Evolutionary conservation across 108 stramenopile species (phyloP).

Genomic region (Pseudonitzschia delicatissima): DNA sequence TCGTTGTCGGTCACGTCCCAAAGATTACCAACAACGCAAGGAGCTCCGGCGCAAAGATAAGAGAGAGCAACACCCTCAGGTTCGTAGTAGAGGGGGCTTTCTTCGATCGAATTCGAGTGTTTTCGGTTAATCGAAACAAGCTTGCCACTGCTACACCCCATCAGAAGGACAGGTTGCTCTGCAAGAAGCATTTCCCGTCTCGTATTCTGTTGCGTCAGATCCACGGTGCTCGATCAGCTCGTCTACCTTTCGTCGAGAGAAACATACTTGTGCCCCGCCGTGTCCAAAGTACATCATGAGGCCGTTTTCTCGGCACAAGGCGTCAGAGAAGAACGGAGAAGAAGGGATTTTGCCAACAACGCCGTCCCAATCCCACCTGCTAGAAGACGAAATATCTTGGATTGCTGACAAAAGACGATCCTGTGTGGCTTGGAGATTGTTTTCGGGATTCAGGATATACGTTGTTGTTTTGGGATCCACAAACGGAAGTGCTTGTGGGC

Average conservation of each 20-base stretch:
- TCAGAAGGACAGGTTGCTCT: conserved; percentile 75
- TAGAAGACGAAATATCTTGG: conserved; percentile 25
- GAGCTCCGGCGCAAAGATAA: conserved; percentile 88
- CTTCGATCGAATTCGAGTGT: conserved; percentile 20
- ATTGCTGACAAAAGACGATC: conserved; percentile 70
- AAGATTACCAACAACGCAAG: conserved; percentile 95
- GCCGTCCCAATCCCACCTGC: conserved; percentile 74
- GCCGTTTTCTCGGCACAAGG: conserved; percentile 49
- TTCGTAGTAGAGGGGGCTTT: conserved; percentile 71
- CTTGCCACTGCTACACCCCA: conserved; percentile 96
- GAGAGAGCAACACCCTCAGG: conserved; percentile 92
- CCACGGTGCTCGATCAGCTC: conserved; percentile 26
- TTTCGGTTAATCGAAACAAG: conserved; percentile 73
- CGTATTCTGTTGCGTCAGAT: conserved; percentile 3
- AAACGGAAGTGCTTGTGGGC: not conserved
- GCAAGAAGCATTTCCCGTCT: conserved; percentile 2
- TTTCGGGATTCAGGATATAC: conserved; percentile 93
- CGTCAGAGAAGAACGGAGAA: conserved; percentile 46
- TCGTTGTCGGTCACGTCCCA: conserved; percentile 99
- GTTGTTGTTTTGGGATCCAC: conserved; percentile 57
- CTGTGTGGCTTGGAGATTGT: conserved; percentile 79
- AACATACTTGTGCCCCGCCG: conserved; percentile 88
- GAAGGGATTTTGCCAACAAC: conserved; percentile 68
- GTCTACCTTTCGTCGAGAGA: conserved; percentile 72
- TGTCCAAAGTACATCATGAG: conserved; percentile 94